Base-by-base conservation (phyloP, 2,329 filamentous ascomycete genomes). In the Colletotrichum horii region DNA sequence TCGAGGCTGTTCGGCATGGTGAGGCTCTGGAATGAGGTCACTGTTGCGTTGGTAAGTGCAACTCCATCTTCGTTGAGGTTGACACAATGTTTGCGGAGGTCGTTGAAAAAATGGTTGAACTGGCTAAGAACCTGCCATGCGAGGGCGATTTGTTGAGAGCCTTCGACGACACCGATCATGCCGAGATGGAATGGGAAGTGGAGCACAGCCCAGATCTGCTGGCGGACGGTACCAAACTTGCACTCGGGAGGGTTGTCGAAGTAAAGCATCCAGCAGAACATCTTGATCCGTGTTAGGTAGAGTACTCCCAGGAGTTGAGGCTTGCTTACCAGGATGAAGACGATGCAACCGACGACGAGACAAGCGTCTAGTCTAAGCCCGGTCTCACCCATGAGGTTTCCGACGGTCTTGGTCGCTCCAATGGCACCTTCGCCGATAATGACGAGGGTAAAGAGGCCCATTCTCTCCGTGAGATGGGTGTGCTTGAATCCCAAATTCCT, bases 351-450 rank as follows among this genome's bases (percentile, higher is more conserved):
- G 9, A 76, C 62, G 4, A 76, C 60, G 0, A 71, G 36, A 12
- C 43, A 68, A 4, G 70, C 74, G 7, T 77, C 74, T 19, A 70
- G 70, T 1, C 60, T 30, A 9, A 76, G 28, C 28, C 56, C 75
- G 22, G 34, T 75, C 14, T 70, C 66, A 3, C 74, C 62, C 70
- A 76, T 76, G 3, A 76, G 75, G 32, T 80, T 76, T 11, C 78
- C 78, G 19, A 82, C 75, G 8, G 84, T 87, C 79, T 86, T 87
- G 52, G 90, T 88, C n/a, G 90, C 84, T 12, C 88, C 87, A 74
- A 91, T 91, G 19, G 90, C 88, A 28, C 89, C 89, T 78, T 91
- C 90, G 3, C 90, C 90, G 77, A 91, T 89, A 66, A 92, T 90
- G 67, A 92, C 91, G 43, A 92, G 83, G 0, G 90, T 92, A 22